A percentile compares a stretch with the other conserved stretches of the same genome.
Evolutionary conservation across 306 rosid genomes (phyloP).

Genomic region (Cucumis cinereus): DNA sequence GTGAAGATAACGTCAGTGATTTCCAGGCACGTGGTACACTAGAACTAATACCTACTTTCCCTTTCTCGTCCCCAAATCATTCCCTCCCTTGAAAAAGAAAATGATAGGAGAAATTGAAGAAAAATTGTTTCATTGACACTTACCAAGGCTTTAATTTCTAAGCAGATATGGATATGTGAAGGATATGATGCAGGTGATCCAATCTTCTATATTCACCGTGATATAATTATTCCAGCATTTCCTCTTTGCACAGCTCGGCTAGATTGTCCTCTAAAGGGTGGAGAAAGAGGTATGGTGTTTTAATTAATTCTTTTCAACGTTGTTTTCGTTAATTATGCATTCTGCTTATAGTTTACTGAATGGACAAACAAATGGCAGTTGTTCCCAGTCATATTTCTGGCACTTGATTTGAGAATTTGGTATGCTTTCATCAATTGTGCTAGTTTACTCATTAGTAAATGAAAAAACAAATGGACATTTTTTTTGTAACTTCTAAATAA

Average conservation of each 20-base stretch:
- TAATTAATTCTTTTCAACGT: slow-evolving; percentile 12
- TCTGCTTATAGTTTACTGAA: not conserved
- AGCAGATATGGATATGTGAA: slow-evolving; percentile 65
- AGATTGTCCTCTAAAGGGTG: slow-evolving; percentile 85
- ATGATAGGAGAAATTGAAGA: not conserved
- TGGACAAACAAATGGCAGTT: not conserved
- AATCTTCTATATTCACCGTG: slow-evolving; percentile 59
- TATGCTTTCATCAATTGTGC: not conserved
- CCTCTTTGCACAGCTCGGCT: slow-evolving; percentile 89
- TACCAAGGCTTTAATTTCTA: not conserved
- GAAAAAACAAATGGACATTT: not conserved
- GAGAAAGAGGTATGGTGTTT: slow-evolving; percentile 49
- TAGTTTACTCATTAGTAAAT: not conserved
- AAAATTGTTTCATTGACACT: not conserved
- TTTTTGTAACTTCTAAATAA: not conserved
- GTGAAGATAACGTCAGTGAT: slow-evolving; percentile 46
- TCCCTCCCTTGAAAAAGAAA: not conserved
- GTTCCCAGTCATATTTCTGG: not conserved
- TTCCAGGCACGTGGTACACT: slow-evolving; percentile 41
- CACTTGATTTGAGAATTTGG: not conserved
- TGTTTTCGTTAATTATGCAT: not conserved
- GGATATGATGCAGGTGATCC: slow-evolving; percentile 40
- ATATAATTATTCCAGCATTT: slow-evolving; percentile 48
- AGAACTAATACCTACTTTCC: not conserved
- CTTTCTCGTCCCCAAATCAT: not conserved